Percentiles rank a stretch among this genome's conserved stretches.
These are phyloP conservation scores for Fusarium pilosicola DNA, from an alignment of 2,329 filamentous ascomycete species.

Conservation along the genomic window DNA sequence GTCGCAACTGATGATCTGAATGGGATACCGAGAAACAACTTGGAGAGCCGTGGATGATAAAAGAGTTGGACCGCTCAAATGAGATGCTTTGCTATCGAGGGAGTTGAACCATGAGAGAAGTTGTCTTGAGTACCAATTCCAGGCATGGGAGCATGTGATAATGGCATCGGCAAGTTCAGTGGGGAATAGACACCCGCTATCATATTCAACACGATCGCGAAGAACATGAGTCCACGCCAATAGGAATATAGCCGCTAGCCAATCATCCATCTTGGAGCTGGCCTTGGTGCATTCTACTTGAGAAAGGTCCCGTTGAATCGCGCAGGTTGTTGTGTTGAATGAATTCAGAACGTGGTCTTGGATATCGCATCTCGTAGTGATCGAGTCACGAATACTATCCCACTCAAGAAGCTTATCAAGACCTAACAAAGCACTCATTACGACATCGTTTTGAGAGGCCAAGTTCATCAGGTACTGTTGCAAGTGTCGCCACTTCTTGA, in stretches of 20 bases:
- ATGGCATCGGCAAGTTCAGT: neutral
- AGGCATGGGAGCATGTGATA: neutral
- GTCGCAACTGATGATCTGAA: constrained; percentile 2
- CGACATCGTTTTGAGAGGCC: neutral
- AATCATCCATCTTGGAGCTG: neutral
- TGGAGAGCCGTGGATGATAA: neutral
- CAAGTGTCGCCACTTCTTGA: neutral
- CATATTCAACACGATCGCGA: neutral
- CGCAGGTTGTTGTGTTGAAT: neutral
- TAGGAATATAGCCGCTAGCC: neutral
- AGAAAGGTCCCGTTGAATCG: neutral
- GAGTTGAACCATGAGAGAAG: constrained; percentile 13
- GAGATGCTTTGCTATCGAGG: neutral
- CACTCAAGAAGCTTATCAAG: neutral
- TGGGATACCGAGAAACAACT: neutral
- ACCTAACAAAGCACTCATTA: neutral
- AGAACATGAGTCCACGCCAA: constrained; percentile 2
- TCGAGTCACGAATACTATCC: neutral
- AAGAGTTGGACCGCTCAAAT: neutral
- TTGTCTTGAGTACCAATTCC: constrained; percentile 4
- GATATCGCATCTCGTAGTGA: fast-evolving
- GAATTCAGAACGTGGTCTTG: neutral
- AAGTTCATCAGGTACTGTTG: neutral
- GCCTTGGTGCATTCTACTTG: fast-evolving
- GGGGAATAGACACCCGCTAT: neutral